Conservation (phyloP, 345 rosid species). For the Atalantia buxifolia region DNA sequence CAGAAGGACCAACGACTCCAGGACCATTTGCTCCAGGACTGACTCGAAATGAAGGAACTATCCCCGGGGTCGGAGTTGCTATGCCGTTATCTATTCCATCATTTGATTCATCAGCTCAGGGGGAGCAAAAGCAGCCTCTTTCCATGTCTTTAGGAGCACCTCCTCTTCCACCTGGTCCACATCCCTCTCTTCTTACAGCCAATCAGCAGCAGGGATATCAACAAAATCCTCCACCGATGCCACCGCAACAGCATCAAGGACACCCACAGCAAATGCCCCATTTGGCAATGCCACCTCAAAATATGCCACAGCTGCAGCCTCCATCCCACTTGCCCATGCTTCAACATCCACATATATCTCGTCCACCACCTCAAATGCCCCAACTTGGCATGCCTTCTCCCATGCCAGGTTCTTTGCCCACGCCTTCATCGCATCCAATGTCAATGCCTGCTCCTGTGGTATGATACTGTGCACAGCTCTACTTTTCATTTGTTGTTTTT, state of each 20-base stretch:
- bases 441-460: conserved; percentile 84
- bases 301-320: conserved; percentile 84
- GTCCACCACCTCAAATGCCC: conserved; percentile 80
- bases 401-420: conserved; percentile 37
- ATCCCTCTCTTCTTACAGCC: conserved; percentile 77
- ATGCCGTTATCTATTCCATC: conserved; percentile 87
- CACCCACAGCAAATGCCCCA: conserved; percentile 75
- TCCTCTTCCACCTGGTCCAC: conserved; percentile 98
- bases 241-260: conserved; percentile 65
- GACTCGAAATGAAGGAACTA: conserved; percentile 85
- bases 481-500: neutral
- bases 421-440: conserved; percentile 52
- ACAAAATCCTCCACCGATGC: conserved; percentile 59
- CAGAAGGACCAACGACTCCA: conserved; percentile 78
- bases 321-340: conserved; percentile 79
- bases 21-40: conserved; percentile 79
- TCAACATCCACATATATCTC: conserved; percentile 72
- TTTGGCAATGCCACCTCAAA: conserved; percentile 62
- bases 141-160: conserved; percentile 78
- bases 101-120: conserved; percentile 71
- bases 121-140: conserved; percentile 74
- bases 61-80: conserved; percentile 93
- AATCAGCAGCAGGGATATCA: conserved; percentile 88
- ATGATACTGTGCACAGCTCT: conserved; percentile 20
- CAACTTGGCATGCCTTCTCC: conserved; percentile 55